Evolutionary conservation across 2,329 filamentous ascomycete species (phyloP), one percentile per base, ranked within the genome.

Genomic region (Botryotinia calthae): DNA sequence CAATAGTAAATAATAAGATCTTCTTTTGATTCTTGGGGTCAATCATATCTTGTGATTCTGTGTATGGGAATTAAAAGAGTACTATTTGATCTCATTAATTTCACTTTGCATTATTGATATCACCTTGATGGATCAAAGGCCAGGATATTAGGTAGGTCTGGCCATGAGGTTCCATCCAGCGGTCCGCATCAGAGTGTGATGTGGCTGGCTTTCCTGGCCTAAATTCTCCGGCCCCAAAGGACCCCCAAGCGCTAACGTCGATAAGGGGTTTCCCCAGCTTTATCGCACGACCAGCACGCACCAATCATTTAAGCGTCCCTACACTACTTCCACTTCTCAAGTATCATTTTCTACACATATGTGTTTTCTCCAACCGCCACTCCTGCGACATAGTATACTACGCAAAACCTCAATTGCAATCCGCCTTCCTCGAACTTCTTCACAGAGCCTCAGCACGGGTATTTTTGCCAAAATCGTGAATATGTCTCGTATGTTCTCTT

Each of bases 401-500:
- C 65, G 65, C 34, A 67, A 42, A 3, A 14, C 25, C 18, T 42
- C 34, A n/a, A n/a, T 42, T 40, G 31, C 12, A 9, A 22, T 37
- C 22, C n/a, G 4, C 9, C 25, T 42, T 22, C 48, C 34, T 22
- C 22, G 34, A 14, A 9, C 40, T 67, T 28, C 1, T 67, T 31
- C 46, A 2, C 34, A 10, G 2, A 5, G 9, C 4, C 40, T 40
- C 28, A 31, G 34, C 22, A 42, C 25, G 18, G 28, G 46, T 40
- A 22, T 4, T 7, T 4, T 20, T 9, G 25, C 18, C 1, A 56
- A 67, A 22, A 9, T 10, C 14, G 18, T 10, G 4, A 14, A 20
- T 20, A 72, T 72, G 71, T 69, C 81, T 77, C 72, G 80, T 81
- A 78, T 28, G 71, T 74, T 63, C 65, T 46, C 71, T 71, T 61